These are phyloP conservation scores for Plantago coronopus DNA, from an alignment of 305 asterid species.

Conservation along the genomic window DNA sequence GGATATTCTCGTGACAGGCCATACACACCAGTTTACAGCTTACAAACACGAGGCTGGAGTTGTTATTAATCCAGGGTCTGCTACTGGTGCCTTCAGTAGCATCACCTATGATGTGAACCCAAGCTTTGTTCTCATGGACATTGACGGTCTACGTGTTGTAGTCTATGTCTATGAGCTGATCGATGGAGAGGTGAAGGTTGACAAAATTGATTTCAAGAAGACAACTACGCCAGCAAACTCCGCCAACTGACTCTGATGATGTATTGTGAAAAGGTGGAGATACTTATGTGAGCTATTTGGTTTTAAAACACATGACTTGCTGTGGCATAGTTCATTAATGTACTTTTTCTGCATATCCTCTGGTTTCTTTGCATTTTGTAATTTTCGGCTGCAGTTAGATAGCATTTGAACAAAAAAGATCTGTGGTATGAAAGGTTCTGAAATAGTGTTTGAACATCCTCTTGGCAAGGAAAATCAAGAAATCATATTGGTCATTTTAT, in stretches of 20 bases:
- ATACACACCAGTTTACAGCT: slow-evolving; percentile 94
- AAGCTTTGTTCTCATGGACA: slow-evolving; percentile 96
- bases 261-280: slow-evolving; percentile 4
- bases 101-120: slow-evolving; percentile 96
- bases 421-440: neutral
- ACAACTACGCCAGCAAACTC: slow-evolving; percentile 47
- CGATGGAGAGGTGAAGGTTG: slow-evolving; percentile 98
- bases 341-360: neutral
- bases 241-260: slow-evolving; percentile 11
- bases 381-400: neutral
- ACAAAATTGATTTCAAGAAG: slow-evolving; percentile 94
- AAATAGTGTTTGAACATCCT: neutral
- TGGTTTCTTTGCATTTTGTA: slow-evolving; percentile 1
- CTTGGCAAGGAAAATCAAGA: neutral
- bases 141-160: slow-evolving; percentile 89
- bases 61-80: slow-evolving; percentile 95
- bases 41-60: slow-evolving; percentile 99
- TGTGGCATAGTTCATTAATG: neutral
- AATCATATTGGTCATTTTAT: too few species aligned
- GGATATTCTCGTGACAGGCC: slow-evolving; percentile 92
- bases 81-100: slow-evolving; percentile 97
- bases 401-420: neutral
- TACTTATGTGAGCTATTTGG: slow-evolving; percentile 3
- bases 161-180: slow-evolving; percentile 92
- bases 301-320: neutral